Evolutionary conservation across 192 early-diverging fungal species (phyloP).

Genomic region (Dimargaris xerosporica): DNA sequence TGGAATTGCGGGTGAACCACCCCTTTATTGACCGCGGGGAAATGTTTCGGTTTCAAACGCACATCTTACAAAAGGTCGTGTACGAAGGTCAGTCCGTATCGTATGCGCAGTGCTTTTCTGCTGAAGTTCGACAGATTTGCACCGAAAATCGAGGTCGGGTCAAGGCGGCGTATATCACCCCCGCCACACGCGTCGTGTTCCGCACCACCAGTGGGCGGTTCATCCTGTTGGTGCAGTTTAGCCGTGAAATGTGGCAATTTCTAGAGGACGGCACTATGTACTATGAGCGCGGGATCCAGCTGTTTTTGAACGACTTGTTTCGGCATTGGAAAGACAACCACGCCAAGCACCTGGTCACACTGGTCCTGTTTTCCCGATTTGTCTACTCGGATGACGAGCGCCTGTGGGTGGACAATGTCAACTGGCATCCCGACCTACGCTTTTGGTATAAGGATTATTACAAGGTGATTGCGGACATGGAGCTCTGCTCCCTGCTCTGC

Average conservation of each 20-base stretch:
- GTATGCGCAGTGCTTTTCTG: constrained; percentile 53
- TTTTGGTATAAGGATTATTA: constrained; percentile 84
- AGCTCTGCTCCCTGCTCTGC: constrained; percentile 16
- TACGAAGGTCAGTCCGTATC: constrained; percentile 62
- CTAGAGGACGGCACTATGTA: constrained; percentile 93
- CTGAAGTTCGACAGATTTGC: constrained; percentile 67
- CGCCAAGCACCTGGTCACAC: constrained; percentile 89
- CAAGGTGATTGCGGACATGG: constrained; percentile 89
- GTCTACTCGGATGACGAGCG: constrained; percentile 46
- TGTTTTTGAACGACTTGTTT: constrained; percentile 82
- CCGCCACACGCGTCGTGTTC: constrained; percentile 70
- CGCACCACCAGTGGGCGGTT: constrained; percentile 88
- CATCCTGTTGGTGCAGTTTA: constrained; percentile 94
- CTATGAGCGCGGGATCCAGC: constrained; percentile 83
- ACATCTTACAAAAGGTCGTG: constrained; percentile 49
- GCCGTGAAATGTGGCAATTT: constrained; percentile 94
- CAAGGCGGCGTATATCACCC: constrained; percentile 61
- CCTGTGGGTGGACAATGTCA: constrained; percentile 25
- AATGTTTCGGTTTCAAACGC: constrained; percentile 79
- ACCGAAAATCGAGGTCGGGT: constrained; percentile 43
- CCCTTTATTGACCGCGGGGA: constrained; percentile 85
- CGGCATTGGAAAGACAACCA: constrained; percentile 60
- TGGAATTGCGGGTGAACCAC: constrained; percentile 77
- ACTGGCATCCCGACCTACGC: constrained; percentile 34
- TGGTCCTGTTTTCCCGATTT: constrained; percentile 84